Base-by-base conservation (phyloP, 1,284 basidiomycete species). In the Ceraceosorus guamensis region DNA sequence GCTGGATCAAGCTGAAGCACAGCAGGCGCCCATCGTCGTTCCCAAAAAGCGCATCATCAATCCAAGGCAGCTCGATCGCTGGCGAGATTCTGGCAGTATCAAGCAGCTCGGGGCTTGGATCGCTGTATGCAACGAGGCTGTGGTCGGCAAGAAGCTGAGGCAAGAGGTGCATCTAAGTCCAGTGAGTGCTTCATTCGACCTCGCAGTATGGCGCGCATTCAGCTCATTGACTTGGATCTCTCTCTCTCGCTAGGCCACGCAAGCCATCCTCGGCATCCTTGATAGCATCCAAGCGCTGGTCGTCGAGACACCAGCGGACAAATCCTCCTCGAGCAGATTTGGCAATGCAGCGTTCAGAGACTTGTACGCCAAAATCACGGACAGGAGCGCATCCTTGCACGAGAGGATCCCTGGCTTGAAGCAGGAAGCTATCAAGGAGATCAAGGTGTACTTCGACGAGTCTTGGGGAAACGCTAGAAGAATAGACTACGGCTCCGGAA, bases 401-500 rank as follows among this genome's bases (percentile, higher is more conserved):
- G 55, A 50, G 34, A 53, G 43, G 41, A 51, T 66, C 7, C 66
- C 52, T 47, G 83, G 82, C 61, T 71, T 71, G 0, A 43, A 50
- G 2, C 53, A 49, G 10, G 51, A 45, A 6, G 56, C 65, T 4
- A 58, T 63, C 7, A 43, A 61, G 2, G 72, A 76, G 54, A 61
- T 76, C 3, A 82, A 85, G 3, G 81, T 81, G 0, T 98, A 98
- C 77, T 87, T 98, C 66, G 79, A 82, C 47, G 88, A 95, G 72
- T 79, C 85, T 24, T 98, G 91, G 92, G 93, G 93, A 0, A 96
- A 89, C 76, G 81, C 87, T 41, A 84, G 87, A 53, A 81, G 93
- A 5, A 92, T 99, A 60, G 95, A 99, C 78, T 99, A 99, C 77
- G 93, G 95, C 7, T 95, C 91, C 71, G 93, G 93, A 2, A 97